Evolutionary conservation across 768 basidiomycete genomes (phyloP), one percentile per base, ranked within the genome.

Genomic region (Leucocoprinus birnbaumii): DNA sequence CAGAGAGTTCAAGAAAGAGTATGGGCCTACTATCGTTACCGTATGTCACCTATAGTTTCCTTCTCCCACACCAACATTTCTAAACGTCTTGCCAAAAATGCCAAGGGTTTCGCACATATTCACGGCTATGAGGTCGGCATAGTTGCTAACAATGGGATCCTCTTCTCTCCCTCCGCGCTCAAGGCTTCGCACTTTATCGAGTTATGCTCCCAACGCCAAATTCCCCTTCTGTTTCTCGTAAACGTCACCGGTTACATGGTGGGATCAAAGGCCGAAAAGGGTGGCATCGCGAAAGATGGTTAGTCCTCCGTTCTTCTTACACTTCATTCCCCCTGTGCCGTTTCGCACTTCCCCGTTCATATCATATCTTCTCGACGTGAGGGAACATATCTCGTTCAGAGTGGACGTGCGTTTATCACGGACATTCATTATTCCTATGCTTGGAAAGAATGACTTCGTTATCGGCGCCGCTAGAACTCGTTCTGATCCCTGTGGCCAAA

Each of bases 241-340:
- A 98, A 98, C 64, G 91, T 97, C n/a, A 92, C 92, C 2, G 92
- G 91, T 11, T 98, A 97, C 64, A 98, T 97, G 94, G 94, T 98
- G 3, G 94, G 94, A 4, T 94, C 91, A 3, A 95, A 94, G 60
- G 95, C 95, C 18, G 94, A 98, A 72, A 83, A 82, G 62, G 94
- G 92, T 2, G 94, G 94, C 0, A 98, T 98, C 60, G 94, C 94
- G 3, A 95, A 95, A 71, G 93, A 97, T 65, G 91, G 91, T 73
- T 55, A 54, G 68, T 60, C 3, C 9, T 16, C 38, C 16, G 3
- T 38, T 38, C 38, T 14, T 14, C 11, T 16, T 14, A 3, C 38
- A 13, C 11, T 38, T 14, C 16, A 3, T 13, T 55, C 41, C 45
- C 27, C 27, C 19, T 43, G 18, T 19, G 18, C 13, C 16, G 37